Conservation (phyloP, 495 filamentous ascomycete species). For the Aspergillus carlsbadensis region DNA sequence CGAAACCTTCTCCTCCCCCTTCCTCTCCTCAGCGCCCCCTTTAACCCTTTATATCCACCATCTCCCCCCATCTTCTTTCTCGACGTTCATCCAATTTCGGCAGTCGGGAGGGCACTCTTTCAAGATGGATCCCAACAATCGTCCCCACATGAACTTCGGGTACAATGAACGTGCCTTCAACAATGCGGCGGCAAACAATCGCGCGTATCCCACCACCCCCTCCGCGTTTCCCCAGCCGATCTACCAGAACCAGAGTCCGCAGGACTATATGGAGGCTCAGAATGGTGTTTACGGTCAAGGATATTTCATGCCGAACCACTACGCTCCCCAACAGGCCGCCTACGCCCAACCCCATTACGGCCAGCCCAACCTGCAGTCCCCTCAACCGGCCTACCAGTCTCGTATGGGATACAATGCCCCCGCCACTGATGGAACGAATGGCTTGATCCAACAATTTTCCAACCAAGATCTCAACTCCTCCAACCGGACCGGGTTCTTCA, state of each 20-base stretch:
- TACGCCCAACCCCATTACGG: conserved; percentile 65
- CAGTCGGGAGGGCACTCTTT: conserved; percentile 15
- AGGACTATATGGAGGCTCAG: conserved; percentile 51
- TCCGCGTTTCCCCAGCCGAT: conserved; percentile 94
- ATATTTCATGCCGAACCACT: conserved; percentile 63
- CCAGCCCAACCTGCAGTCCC: conserved; percentile 57
- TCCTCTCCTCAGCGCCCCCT: conserved; percentile 19
- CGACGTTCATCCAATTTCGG: conserved; percentile 16
- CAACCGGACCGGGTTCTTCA: conserved; percentile 65
- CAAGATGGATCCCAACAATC: conserved; percentile 56
- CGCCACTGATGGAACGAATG: conserved; percentile 65
- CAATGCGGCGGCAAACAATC: conserved; percentile 56
- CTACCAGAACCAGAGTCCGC: conserved; percentile 62
- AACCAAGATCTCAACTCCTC: conserved; percentile 88
- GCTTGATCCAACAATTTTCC: conserved; percentile 91
- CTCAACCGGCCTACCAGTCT: conserved; percentile 49
- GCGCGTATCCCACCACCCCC: conserved; percentile 93
- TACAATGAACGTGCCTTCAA: conserved; percentile 65
- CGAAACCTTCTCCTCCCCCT: conserved; percentile 14
- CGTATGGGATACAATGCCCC: conserved; percentile 48
- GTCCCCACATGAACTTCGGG: conserved; percentile 70
- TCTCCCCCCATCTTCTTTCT: conserved; percentile 13
- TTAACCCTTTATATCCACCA: conserved; percentile 15
- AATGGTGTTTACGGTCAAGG: conserved; percentile 53
- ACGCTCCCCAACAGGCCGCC: conserved; percentile 57